phyloP scores from a whole-genome alignment of 2,329 filamentous ascomycete genomes.

The Monilinia laxa region DNA sequence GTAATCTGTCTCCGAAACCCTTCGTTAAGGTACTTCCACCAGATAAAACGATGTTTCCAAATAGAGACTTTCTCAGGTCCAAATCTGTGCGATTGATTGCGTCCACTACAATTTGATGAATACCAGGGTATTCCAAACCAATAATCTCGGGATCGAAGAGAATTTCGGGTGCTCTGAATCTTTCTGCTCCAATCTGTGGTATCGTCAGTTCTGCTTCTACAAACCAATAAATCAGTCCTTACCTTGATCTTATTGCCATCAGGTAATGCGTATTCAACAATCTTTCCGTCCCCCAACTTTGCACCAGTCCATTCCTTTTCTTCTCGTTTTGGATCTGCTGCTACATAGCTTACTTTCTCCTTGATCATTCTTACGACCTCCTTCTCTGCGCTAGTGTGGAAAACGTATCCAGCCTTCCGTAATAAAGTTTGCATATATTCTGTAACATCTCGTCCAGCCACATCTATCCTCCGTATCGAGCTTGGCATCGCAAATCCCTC shows the following conservation, averaged over 20 bases:
- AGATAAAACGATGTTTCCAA: conserved; percentile 95
- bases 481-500: conserved; percentile 97
- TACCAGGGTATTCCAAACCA: conserved; percentile 91
- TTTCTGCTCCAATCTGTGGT: conserved; percentile 78
- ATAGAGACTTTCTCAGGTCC: conserved; percentile 89
- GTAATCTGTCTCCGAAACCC: conserved; percentile 88
- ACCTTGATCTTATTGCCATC: conserved; percentile 94
- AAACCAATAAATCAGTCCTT: conserved; percentile 27
- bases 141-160: conserved; percentile 97
- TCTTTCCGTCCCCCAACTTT: conserved; percentile 74
- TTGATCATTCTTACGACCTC: conserved; percentile 98
- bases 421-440: conserved; percentile 90
- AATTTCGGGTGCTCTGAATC: conserved; percentile 95
- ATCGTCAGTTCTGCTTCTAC: conserved; percentile 25
- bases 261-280: conserved; percentile 83
- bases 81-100: conserved; percentile 93
- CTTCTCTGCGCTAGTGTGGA: conserved; percentile 98
- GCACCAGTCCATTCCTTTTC: conserved; percentile 92
- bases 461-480: conserved; percentile 92
- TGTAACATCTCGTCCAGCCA: conserved; percentile 92
- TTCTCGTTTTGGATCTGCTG: conserved; percentile 85
- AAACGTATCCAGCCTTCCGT: conserved; percentile 88
- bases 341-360: conserved; percentile 90
- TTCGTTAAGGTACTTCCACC: conserved; percentile 95
- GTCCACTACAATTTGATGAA: conserved; percentile 97